phyloP scores from a whole-genome alignment of 768 basidiomycete genomes.

The Lentinus tigrinus region DNA sequence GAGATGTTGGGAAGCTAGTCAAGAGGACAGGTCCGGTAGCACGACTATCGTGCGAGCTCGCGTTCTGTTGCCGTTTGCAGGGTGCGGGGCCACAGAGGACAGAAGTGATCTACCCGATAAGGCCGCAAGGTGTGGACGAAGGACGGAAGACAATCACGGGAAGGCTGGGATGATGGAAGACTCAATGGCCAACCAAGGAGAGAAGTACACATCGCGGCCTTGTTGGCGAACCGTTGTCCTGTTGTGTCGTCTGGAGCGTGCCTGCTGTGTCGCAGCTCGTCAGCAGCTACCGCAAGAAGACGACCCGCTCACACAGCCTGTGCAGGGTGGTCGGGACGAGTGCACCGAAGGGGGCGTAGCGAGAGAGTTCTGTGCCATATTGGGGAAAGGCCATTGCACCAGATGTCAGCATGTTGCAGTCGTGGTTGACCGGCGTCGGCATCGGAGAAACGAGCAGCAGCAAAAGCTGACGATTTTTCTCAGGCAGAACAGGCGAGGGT shows the following conservation, averaged over 20 bases:
- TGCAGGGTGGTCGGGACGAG: background rate
- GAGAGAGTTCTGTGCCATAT: constrained; percentile 13
- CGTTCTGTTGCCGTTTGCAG: background rate
- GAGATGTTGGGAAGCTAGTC: background rate
- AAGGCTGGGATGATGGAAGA: constrained; percentile 2
- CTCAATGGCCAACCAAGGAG: background rate
- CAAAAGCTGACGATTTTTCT: too few species aligned
- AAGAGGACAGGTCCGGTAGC: constrained; percentile 14
- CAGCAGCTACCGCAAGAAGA: constrained; percentile 1
- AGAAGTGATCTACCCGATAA: constrained; percentile 13
- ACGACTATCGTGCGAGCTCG: constrained; percentile 13
- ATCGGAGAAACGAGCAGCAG: background rate
- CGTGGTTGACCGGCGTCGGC: background rate
- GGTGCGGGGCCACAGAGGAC: background rate
- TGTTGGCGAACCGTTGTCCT: constrained; percentile 3
- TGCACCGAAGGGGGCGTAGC: background rate
- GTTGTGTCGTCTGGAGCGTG: background rate
- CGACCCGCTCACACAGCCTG: constrained; percentile 4
- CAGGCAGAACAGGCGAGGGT: background rate
- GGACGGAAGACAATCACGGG: constrained; percentile 4
- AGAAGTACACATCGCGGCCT: background rate
- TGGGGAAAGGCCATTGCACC: background rate
- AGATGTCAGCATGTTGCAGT: background rate
- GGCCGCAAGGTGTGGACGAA: background rate
- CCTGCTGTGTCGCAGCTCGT: background rate